phyloP scores from a whole-genome alignment of 164 flowering plant genomes.

The Berberis vulgaris region DNA sequence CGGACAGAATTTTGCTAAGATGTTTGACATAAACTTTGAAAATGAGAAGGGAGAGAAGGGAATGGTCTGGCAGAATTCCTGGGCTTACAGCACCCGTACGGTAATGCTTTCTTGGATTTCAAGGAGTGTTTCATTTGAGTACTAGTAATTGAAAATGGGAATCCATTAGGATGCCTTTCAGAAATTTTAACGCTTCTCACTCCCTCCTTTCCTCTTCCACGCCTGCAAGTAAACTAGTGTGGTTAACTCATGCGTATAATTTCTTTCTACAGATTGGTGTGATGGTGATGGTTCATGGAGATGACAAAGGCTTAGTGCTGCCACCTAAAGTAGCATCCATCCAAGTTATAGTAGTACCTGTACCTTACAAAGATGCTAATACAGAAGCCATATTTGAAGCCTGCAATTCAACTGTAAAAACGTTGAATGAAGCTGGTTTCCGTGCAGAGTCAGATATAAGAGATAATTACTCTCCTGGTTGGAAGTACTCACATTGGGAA shows the following conservation, averaged over 20 bases:
- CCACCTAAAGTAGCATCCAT: constrained; percentile 88
- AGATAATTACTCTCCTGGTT: constrained; percentile 92
- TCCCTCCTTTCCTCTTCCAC: neutral
- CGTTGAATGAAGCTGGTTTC: constrained; percentile 55
- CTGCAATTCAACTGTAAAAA: constrained; percentile 55
- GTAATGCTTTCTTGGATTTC: constrained; percentile 19
- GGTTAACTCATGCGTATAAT: constrained; percentile 1
- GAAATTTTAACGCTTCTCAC: neutral
- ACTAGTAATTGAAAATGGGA: neutral
- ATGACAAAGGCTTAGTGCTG: constrained; percentile 89
- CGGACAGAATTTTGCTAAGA: constrained; percentile 97
- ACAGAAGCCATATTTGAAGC: constrained; percentile 75
- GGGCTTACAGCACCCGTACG: constrained; percentile 95
- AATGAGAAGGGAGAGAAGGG: constrained; percentile 82
- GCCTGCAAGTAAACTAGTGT: neutral
- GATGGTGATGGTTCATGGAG: constrained; percentile 98
- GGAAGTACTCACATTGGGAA: constrained; percentile 98
- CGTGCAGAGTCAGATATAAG: constrained; percentile 69
- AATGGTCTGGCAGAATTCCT: constrained; percentile 99
- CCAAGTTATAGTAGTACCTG: constrained; percentile 82
- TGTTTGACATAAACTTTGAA: constrained; percentile 91
- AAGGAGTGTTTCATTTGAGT: neutral
- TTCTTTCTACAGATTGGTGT: constrained; percentile 63
- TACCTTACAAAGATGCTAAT: constrained; percentile 83
- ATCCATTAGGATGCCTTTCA: neutral